Evolutionary conservation across 495 filamentous ascomycete genomes (phyloP).

Genomic region (Cudoniella acicularis): DNA sequence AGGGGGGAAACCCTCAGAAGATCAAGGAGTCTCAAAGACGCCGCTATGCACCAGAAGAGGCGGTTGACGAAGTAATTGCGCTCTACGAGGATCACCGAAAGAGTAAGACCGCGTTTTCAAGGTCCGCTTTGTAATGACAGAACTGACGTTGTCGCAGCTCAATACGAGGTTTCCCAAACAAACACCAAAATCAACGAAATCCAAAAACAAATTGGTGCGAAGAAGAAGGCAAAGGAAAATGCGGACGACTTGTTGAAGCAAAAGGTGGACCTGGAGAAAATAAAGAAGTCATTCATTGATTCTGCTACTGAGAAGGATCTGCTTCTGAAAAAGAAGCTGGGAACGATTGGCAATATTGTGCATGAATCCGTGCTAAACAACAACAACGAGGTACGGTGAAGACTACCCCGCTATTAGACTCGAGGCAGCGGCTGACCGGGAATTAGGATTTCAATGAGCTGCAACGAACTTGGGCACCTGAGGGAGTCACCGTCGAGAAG

Average conservation of each 20-base stretch:
- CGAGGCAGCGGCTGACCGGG: background rate
- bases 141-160: constrained; percentile 43
- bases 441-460: constrained; percentile 73
- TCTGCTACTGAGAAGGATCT: constrained; percentile 69
- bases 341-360: constrained; percentile 88
- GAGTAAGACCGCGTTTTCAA: constrained; percentile 45
- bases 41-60: constrained; percentile 72
- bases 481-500: constrained; percentile 66
- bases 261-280: constrained; percentile 71
- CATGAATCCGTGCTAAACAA: constrained; percentile 89
- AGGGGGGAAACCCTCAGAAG: constrained; percentile 81
- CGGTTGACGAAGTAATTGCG: constrained; percentile 85
- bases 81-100: constrained; percentile 83
- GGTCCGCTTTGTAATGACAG: background rate
- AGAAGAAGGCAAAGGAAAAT: constrained; percentile 95
- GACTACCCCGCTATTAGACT: too few relatives aligned
- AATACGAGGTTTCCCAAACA: constrained; percentile 77
- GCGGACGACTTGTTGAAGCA: constrained; percentile 67
- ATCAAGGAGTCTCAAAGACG: constrained; percentile 86
- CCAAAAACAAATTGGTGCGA: constrained; percentile 84
- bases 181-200: constrained; percentile 78
- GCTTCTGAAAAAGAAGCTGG: constrained; percentile 70
- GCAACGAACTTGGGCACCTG: constrained; percentile 73
- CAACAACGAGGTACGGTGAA: constrained; percentile 65
- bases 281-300: constrained; percentile 75